Base-by-base conservation (phyloP, 208 protist genomes). In the Leishmania tropica region DNA sequence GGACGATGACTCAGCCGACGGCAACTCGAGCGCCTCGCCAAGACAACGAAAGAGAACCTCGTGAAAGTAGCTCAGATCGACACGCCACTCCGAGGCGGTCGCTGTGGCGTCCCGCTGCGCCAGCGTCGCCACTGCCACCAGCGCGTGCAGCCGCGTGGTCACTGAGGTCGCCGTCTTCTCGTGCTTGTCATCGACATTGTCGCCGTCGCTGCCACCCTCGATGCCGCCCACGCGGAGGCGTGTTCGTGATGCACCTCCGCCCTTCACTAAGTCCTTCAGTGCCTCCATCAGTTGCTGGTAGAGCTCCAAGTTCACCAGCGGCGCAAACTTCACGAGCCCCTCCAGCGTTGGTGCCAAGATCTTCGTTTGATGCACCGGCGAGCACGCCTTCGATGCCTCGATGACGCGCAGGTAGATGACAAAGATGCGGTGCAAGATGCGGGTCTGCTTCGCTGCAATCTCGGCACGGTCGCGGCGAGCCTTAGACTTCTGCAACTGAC, bases 21-120 rank as follows among this genome's bases (percentile, higher is more conserved):
- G 95, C 78, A 97, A 90, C 37, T 85, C 79, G 60, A 98, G 90
- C 51, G 95, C 95, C 83, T 96, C 92, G 72, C 86, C 75, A 28
- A 98, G 87, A 81, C 94, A 98, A 75, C 88, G 86, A 78, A 96
- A 98, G 56, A 98, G 90, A 13, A 97, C 88, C 85, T 98, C 95
- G 80, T 98, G 95, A 78, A 98, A 98, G 89, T 96, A 97, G 88
- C 94, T 97, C 56, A 98, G 92, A 83, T 98, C 95, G 35, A 98
- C 95, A 21, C 95, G 91, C 94, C 95, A 98, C 80, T 98, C 93
- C 42, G 88, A 84, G 24, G 87, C 92, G 67, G 90, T 96, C 45
- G 87, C 81, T 24, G 92, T 98, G 58, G 93, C 92, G 76, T 98
- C 95, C 76, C 90, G 87, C 80, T 97, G 93, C n/a, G 94, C 94